phyloP scores from a whole-genome alignment of 768 basidiomycete species.

The Rhizopogon rudus region DNA sequence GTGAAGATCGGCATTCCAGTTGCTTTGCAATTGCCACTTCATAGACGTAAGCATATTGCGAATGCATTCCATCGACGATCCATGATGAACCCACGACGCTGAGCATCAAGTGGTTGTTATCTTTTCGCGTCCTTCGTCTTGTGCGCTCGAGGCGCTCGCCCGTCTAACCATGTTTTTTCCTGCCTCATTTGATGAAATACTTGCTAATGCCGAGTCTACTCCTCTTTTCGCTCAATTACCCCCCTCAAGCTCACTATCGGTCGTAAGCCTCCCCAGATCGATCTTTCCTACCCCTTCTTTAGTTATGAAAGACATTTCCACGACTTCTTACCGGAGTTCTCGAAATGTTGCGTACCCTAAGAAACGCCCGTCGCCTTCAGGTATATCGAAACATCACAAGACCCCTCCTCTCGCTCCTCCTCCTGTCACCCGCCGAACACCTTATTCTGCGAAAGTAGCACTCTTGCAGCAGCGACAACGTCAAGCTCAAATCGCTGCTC shows the following conservation, averaged over 20 bases:
- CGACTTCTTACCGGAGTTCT: conserved; percentile 51
- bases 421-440: conserved; percentile 52
- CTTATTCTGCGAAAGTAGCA: conserved; percentile 59
- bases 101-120: neutral
- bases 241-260: conserved; percentile 37
- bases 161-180: conserved; percentile 5
- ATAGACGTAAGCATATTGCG: neutral
- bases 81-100: neutral
- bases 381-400: conserved; percentile 65
- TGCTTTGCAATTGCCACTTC: neutral
- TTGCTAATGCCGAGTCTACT: conserved; percentile 17
- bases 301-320: conserved; percentile 78
- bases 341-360: conserved; percentile 71
- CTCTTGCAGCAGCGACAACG: conserved; percentile 62
- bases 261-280: conserved; percentile 38
- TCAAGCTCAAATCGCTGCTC: conserved; percentile 61
- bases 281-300: conserved; percentile 19
- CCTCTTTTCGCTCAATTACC: conserved; percentile 16
- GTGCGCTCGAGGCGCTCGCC: conserved; percentile 3
- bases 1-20: conserved; percentile 2
- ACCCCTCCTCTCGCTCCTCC: conserved; percentile 44
- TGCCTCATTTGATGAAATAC: neutral
- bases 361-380: conserved; percentile 82
- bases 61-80: neutral
- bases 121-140: neutral